Evolutionary conservation across 345 rosid genomes (phyloP).

Genomic region (Acer yangbiense): DNA sequence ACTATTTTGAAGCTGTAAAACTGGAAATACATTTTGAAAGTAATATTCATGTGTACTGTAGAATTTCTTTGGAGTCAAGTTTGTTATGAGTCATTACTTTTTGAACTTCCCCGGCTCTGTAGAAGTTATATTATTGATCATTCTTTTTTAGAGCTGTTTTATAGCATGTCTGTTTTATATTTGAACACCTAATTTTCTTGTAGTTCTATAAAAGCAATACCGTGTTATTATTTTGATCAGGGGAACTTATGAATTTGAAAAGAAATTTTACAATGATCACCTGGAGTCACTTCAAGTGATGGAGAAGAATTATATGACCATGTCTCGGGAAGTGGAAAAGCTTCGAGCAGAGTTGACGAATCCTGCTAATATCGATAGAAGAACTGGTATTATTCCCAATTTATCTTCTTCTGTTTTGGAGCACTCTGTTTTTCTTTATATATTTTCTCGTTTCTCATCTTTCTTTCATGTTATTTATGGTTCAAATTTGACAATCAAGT

Average conservation of each 20-base stretch:
- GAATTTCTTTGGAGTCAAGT: not conserved
- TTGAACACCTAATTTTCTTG: constrained; percentile 1
- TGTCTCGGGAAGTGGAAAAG: constrained; percentile 94
- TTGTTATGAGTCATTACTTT: not conserved
- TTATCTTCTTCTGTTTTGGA: not conserved
- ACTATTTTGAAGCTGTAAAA: constrained; percentile 10
- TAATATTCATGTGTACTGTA: not conserved
- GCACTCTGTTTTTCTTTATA: not conserved
- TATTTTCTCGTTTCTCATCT: not conserved
- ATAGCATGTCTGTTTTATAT: not conserved
- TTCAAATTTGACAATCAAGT: constrained; percentile 27
- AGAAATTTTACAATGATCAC: constrained; percentile 87
- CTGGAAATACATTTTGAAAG: constrained; percentile 11
- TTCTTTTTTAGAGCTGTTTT: not conserved
- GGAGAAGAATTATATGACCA: constrained; percentile 82
- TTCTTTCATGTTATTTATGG: not conserved
- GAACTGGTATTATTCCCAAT: constrained; percentile 47
- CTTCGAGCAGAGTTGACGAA: constrained; percentile 79
- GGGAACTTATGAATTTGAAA: constrained; percentile 82
- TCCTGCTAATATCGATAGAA: constrained; percentile 54
- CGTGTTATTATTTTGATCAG: constrained; percentile 37
- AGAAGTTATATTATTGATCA: not conserved
- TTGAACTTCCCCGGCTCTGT: not conserved
- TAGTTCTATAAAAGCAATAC: not conserved
- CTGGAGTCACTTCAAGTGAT: constrained; percentile 89